These are phyloP conservation scores for Colletotrichum sp. DNA, from an alignment of 2,329 filamentous ascomycete species.

Conservation along the genomic window DNA sequence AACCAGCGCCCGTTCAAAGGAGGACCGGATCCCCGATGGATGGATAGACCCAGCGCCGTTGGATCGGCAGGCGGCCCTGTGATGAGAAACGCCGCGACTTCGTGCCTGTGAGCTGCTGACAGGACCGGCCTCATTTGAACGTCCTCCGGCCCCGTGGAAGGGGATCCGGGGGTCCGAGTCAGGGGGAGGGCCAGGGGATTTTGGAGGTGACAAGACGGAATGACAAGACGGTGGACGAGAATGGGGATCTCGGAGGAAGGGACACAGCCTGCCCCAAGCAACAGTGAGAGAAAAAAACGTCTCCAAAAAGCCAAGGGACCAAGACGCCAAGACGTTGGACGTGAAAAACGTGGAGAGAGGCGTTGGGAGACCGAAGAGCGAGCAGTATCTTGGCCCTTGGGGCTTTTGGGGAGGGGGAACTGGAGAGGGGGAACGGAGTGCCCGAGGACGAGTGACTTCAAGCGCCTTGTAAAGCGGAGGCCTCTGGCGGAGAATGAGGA, in stretches of 20 bases:
- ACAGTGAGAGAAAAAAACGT: background rate
- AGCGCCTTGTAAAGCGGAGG: constrained; percentile 14
- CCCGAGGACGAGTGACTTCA: constrained; percentile 5
- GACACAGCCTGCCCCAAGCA: background rate
- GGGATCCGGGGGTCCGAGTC: constrained; percentile 9
- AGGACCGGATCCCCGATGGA: background rate
- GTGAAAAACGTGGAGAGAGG: background rate
- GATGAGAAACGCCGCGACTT: background rate
- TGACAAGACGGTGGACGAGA: constrained; percentile 6
- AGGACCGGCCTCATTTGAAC: constrained; percentile 11
- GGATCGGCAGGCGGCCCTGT: background rate
- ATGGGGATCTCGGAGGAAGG: background rate
- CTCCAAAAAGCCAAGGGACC: background rate
- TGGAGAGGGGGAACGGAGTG: background rate
- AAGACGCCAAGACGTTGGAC: background rate
- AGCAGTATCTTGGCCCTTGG: background rate
- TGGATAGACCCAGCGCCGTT: background rate
- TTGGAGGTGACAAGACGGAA: background rate
- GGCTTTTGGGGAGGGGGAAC: background rate
- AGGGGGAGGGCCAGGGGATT: constrained; percentile 1
- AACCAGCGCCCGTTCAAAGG: background rate
- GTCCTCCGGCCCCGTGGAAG: constrained; percentile 16
- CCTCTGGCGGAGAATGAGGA: constrained; percentile 19
- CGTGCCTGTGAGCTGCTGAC: background rate
- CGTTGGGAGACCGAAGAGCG: background rate